Evolutionary conservation across 2,329 filamentous ascomycete species (phyloP), one percentile per base, ranked within the genome.

Genomic region (Simplicillium sp.): DNA sequence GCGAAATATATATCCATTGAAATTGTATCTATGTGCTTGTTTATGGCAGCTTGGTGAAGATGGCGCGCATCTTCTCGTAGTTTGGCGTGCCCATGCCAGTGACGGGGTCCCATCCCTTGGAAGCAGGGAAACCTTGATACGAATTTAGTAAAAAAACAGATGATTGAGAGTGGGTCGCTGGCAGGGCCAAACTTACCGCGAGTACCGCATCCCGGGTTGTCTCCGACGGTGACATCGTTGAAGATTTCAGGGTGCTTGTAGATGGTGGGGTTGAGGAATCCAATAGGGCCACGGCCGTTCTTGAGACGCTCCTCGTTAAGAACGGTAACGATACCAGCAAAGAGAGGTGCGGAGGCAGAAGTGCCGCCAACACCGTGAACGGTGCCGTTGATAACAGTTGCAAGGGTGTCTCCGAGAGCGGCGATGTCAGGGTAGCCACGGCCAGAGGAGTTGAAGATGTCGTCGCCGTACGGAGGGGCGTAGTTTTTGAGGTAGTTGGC

Each of bases 331-430:
- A 62, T 51, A 17, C 50, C 49, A 3, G 44, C 55, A 18, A 57
- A 55, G 5, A 53, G 46, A 1, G 57, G 58, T 6, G 55, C 54
- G 28, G 56, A 55, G 3, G 51, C 53, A 33, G 65, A 70, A 1
- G 73, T 77, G 13, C 71, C 73, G 39, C 60, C 70, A 1, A 70
- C 61, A 20, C 67, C 55, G 0, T 50, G 48, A 42, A 66, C 68
- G 7, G 54, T 51, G 16, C 67, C 66, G 37, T 70, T 57, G 29
- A 69, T 55, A 2, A 64, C 64, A 5, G 68, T 54, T 29, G 62
- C 58, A 44, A 61, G 65, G 34, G 60, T 65, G 4, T 59, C 64
- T 4, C 65, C 66, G 20, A 66, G 64, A n/a, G 62, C 64, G 4
- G 56, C 50, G 11, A 69, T 58, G 39, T 73, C 70, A 1, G 70